Conservation (phyloP, 2,329 filamentous ascomycete species). For the Parastagonospora nodorum region DNA sequence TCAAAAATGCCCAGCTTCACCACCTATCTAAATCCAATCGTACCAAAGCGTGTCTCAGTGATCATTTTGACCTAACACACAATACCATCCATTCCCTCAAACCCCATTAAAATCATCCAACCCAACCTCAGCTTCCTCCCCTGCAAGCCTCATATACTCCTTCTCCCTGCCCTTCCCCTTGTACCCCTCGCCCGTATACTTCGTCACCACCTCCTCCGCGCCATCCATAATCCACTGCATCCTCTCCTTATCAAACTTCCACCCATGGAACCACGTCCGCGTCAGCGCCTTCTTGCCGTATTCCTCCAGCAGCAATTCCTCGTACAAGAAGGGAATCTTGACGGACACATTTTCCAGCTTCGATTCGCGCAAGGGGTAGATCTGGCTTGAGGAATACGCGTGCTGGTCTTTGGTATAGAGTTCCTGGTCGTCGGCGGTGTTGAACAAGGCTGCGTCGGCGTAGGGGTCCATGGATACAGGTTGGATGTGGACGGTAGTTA, state of each 20-base stretch:
- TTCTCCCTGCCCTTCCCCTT: no score
- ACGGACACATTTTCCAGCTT: slow-evolving; percentile 60
- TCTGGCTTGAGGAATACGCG: slow-evolving; percentile 57
- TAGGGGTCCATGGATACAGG: slow-evolving; percentile 43
- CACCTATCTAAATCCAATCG: no score
- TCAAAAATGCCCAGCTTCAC: no score
- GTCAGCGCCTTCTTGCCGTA: slow-evolving; percentile 59
- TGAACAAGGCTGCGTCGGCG: neutral
- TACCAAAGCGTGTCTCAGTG: no score
- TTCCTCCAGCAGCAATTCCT: slow-evolving; percentile 59
- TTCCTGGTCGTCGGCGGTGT: neutral
- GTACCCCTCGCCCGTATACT: no score
- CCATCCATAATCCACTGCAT: slow-evolving; percentile 29
- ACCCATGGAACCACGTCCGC: slow-evolving; percentile 52
- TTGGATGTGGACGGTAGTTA: slow-evolving; percentile 58
- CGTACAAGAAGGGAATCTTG: slow-evolving; percentile 63
- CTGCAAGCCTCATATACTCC: no score
- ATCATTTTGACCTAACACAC: no score
- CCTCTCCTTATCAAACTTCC: slow-evolving; percentile 45
- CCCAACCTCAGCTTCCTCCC: no score
- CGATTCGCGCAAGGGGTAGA: slow-evolving; percentile 62
- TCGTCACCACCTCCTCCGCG: neutral
- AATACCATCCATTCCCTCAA: no score
- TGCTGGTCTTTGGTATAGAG: slow-evolving; percentile 62
- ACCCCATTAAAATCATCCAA: no score